These are phyloP conservation scores for Aspergillus puulaauensis DNA, from an alignment of 2,329 filamentous ascomycete species.

Conservation along the genomic window DNA sequence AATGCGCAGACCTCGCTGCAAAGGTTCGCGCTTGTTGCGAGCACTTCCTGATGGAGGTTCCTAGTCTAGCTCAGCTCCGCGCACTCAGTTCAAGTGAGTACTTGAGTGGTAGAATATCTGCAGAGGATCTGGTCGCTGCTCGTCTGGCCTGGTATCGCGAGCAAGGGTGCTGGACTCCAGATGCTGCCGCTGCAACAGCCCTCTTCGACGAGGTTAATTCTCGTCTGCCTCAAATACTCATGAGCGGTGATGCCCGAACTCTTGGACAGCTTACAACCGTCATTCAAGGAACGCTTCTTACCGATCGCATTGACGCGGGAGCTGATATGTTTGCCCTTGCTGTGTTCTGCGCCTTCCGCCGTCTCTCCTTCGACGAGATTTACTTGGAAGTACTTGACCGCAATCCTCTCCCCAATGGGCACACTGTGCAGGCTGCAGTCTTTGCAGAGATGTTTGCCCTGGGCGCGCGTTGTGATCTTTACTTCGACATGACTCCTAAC, in stretches of 20 bases:
- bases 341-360: slow-evolving; percentile 57
- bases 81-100: slow-evolving; percentile 39
- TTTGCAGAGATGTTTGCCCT: slow-evolving; percentile 63
- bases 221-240: slow-evolving; percentile 24
- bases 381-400: slow-evolving; percentile 62
- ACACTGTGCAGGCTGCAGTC: slow-evolving; percentile 61
- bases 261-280: slow-evolving; percentile 38
- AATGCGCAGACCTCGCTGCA: slow-evolving; percentile 3
- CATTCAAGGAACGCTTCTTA: slow-evolving; percentile 32
- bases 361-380: slow-evolving; percentile 59
- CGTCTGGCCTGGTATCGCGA: slow-evolving; percentile 43
- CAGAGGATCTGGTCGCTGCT: slow-evolving; percentile 34
- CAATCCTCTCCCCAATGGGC: slow-evolving; percentile 60
- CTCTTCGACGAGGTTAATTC: slow-evolving; percentile 40
- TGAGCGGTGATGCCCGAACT: slow-evolving; percentile 24
- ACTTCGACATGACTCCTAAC: slow-evolving; percentile 56
- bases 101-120: slow-evolving; percentile 38
- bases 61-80: slow-evolving; percentile 38
- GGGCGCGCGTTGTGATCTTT: slow-evolving; percentile 61
- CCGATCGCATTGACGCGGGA: slow-evolving; percentile 41
- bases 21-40: slow-evolving; percentile 21
- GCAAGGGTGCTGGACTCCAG: slow-evolving; percentile 29
- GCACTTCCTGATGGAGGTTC: slow-evolving; percentile 28
- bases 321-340: slow-evolving; percentile 57
- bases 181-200: slow-evolving; percentile 27